Conservation (phyloP, 2,329 filamentous ascomycete genomes). For the Lecanoromycetidae sp. region DNA sequence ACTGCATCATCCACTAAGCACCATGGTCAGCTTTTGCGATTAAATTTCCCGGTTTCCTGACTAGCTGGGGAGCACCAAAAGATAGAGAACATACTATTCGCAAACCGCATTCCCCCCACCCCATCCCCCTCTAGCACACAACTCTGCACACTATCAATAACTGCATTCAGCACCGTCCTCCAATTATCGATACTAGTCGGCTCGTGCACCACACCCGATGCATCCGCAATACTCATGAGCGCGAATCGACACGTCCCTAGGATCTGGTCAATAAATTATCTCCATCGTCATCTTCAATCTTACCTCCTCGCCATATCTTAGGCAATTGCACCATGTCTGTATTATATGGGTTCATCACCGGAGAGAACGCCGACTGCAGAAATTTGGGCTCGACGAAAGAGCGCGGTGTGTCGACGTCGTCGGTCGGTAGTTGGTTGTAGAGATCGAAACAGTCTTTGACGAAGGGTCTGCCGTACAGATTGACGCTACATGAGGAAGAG, state of each 20-base stretch:
- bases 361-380: background rate
- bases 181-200: background rate
- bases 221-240: background rate
- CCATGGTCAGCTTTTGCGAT: background rate
- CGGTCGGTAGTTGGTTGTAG: background rate
- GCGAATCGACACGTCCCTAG: background rate
- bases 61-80: background rate
- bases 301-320: background rate
- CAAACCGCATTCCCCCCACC: background rate
- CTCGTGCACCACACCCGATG: background rate
- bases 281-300: background rate
- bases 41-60: background rate
- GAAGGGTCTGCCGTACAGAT: background rate
- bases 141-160: background rate
- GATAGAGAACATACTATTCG: background rate
- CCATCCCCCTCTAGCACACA: background rate
- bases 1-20: background rate
- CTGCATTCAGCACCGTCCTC: background rate
- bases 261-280: background rate
- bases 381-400: slow-evolving; percentile 3
- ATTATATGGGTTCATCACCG: background rate
- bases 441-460: background rate
- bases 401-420: background rate
- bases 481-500: background rate
- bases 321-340: slow-evolving; percentile 3